Evolutionary conservation across 208 protist species (phyloP), one percentile per base, ranked within the genome.

Genomic region (Phytomonas sp.): DNA sequence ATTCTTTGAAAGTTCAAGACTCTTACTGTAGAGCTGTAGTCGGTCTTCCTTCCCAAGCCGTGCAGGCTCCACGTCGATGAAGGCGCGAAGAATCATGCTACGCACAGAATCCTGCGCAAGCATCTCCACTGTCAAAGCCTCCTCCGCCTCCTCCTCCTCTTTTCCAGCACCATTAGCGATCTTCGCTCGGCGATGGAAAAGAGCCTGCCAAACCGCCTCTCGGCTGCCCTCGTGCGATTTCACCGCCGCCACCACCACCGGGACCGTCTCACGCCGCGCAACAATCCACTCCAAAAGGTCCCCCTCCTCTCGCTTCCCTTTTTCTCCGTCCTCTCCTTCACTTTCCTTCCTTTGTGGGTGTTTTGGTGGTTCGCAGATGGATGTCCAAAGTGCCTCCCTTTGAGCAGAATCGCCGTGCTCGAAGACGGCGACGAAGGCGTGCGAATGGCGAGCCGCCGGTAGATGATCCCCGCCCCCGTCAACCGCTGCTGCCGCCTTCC

Each of bases 401-500:
- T 96, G 88, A 7, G 77, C 78, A 8, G 81, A 72, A 62, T 94
- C 91, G 67, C 87, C 87, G 60, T 86, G 56, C 74, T 94, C 86
- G 45, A 96, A 81, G 11, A 83, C 65, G 11, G 86, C 81, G 33
- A 73, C 72, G 70, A 83, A 94, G 7, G 80, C 67, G 67, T 89
- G 82, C 29, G 87, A 70, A 71, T 93, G 86, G 1, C 34, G 45
- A 32, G 23, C 19, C 56, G 64, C 0, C 23, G 52, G 1, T 26
- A 23, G 4, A 56, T 3, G 31, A 34, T 23, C 37, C 19, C 29
- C 23, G 16, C 26, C 36, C 37, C 6, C 56, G 12, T 67, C 11
- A 8, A 30, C 69, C 19, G 36, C 59, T 30, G 59, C 66, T 0
- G 60, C 30, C 36, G 32, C 11, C 40, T 23, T 67, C 11, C 11